Conservation (phyloP, 805 yeast genomes). For the Brettanomyces sp. region DNA sequence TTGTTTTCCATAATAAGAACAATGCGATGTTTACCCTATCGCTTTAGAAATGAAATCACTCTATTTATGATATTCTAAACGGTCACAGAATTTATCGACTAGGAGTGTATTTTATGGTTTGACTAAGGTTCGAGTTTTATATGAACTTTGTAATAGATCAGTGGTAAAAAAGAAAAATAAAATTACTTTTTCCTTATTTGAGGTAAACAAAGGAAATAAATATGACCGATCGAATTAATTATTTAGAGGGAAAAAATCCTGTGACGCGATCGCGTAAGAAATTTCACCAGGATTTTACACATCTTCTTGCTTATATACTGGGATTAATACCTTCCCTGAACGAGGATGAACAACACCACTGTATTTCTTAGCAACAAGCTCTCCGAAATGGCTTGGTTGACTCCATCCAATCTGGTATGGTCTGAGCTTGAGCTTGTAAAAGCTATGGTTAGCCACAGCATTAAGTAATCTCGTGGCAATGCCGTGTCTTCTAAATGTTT, state of each 20-base stretch:
- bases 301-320: conserved; percentile 28
- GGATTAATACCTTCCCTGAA: conserved; percentile 36
- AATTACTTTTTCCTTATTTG: background rate
- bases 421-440: conserved; percentile 37
- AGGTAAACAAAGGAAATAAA: no score
- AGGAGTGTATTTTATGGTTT: background rate
- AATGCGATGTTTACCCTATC: background rate
- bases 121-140: background rate
- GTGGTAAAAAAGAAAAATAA: background rate
- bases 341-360: conserved; percentile 41
- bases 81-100: background rate
- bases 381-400: conserved; percentile 59
- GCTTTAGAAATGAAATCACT: background rate
- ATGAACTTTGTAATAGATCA: no score
- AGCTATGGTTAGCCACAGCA: conserved; percentile 30
- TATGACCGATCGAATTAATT: no score
- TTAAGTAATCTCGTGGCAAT: conserved; percentile 38
- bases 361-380: conserved; percentile 41
- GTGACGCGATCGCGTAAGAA: background rate
- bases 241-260: background rate
- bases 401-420: conserved; percentile 48
- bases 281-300: background rate
- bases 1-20: conserved; percentile 7
- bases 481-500: conserved; percentile 35
- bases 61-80: background rate